Evolutionary conservation across 2,329 filamentous ascomycete species (phyloP).

Genomic region (Epichloe glyceriae): DNA sequence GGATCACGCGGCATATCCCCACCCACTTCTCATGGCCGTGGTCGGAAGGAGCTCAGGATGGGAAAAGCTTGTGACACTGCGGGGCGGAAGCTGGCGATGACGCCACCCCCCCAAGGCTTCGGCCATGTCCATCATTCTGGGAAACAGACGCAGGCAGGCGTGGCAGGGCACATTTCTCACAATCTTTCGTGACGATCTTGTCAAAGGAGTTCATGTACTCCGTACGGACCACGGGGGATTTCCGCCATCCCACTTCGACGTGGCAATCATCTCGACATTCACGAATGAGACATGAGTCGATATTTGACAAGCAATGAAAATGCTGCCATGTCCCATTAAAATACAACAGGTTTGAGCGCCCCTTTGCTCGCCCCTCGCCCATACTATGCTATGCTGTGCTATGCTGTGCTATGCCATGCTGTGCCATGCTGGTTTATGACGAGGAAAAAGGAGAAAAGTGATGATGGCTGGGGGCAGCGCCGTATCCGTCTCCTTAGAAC

Average conservation of each 20-base stretch:
- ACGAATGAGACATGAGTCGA: too few species aligned
- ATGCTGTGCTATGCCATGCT: too few species aligned
- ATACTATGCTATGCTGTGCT: too few species aligned
- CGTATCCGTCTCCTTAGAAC: constrained; percentile 28
- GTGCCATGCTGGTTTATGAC: not conserved
- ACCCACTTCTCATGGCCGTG: not conserved
- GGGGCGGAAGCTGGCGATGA: not conserved
- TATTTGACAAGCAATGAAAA: not conserved
- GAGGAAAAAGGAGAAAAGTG: not conserved
- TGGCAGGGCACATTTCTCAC: too few species aligned
- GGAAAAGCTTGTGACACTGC: not conserved
- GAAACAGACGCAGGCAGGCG: too few species aligned
- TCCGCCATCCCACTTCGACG: too few species aligned
- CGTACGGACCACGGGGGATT: too few species aligned
- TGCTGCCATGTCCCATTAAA: not conserved
- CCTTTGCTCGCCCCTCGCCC: not conserved
- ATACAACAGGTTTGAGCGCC: not conserved
- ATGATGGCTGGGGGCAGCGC: too few species aligned
- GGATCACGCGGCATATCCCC: not conserved
- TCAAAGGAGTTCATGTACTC: too few species aligned
- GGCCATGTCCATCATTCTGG: not conserved
- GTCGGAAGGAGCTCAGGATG: not conserved
- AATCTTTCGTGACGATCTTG: too few species aligned
- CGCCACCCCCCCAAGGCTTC: not conserved
- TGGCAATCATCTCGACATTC: too few species aligned